A percentile compares a stretch with the other conserved stretches of the same genome.
These are phyloP conservation scores for Clonostachys rhizophaga DNA, from an alignment of 2,329 filamentous ascomycete species.

Conservation along the genomic window DNA sequence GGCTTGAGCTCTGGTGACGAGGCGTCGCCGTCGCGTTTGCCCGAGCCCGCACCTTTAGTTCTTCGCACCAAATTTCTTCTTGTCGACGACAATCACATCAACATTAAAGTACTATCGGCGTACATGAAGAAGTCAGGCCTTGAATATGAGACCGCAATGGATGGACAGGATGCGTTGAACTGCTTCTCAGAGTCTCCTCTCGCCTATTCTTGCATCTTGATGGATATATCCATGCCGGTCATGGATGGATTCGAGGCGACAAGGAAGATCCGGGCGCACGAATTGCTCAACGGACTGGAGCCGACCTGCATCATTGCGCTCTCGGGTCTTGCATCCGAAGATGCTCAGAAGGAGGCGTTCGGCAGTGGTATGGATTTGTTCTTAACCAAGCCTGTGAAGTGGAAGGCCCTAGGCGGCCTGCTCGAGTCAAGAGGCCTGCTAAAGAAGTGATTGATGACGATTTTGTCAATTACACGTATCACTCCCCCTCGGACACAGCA, in stretches of 20 bases:
- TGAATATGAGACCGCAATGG: conserved; percentile 18
- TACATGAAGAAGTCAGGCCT: conserved; percentile 26
- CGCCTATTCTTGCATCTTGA: conserved; percentile 22
- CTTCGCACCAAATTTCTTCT: conserved; percentile 21
- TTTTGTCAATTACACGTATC: no score
- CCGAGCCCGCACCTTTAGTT: no score
- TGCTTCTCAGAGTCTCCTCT: conserved; percentile 12
- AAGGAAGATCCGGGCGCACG: conserved; percentile 40
- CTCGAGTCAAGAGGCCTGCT: no score
- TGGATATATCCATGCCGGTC: conserved; percentile 54
- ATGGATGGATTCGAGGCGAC: conserved; percentile 49
- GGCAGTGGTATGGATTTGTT: conserved; percentile 49
- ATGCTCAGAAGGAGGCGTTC: conserved; percentile 46
- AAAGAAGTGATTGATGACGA: no score
- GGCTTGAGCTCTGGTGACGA: no score
- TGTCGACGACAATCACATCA: conserved; percentile 34
- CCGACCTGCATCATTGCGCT: conserved; percentile 44
- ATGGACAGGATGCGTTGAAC: conserved; percentile 25
- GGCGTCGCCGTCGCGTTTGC: no score
- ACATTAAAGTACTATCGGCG: conserved; percentile 19
- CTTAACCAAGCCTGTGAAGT: conserved; percentile 46
- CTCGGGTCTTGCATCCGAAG: conserved; percentile 43
- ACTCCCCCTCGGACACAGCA: no score
- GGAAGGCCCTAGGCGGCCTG: no score
- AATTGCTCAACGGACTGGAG: conserved; percentile 30